Percentiles rank a stretch among this genome's conserved stretches.
These are phyloP conservation scores for Nidularia pulvinata DNA, from an alignment of 768 basidiomycete species.

Conservation along the genomic window DNA sequence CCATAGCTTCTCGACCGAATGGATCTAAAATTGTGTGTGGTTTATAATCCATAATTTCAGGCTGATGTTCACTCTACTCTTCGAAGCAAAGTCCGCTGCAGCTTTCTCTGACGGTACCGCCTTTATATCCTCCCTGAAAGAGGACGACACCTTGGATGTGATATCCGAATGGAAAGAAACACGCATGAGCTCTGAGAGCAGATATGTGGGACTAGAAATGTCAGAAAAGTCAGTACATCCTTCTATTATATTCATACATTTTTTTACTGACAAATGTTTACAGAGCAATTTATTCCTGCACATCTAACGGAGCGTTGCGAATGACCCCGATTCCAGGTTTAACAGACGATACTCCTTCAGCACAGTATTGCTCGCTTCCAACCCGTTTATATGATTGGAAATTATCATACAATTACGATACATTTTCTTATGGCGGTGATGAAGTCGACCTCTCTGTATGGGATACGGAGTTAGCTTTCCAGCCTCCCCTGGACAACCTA, in stretches of 20 bases:
- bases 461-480: slow-evolving; percentile 64
- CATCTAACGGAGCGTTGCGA: slow-evolving; percentile 74
- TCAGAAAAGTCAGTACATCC: slow-evolving; percentile 42
- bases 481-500: slow-evolving; percentile 15
- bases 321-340: slow-evolving; percentile 31
- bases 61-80: slow-evolving; percentile 15
- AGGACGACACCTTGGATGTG: slow-evolving; percentile 36
- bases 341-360: slow-evolving; percentile 11
- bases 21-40: slow-evolving; percentile 37
- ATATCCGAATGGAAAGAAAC: slow-evolving; percentile 64
- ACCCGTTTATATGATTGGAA: slow-evolving; percentile 71
- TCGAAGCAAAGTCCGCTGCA: slow-evolving; percentile 59
- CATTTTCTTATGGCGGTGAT: slow-evolving; percentile 83
- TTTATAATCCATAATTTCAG: background rate
- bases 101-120: slow-evolving; percentile 62
- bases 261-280: background rate
- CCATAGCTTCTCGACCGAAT: slow-evolving; percentile 17
- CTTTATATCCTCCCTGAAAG: slow-evolving; percentile 38
- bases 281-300: slow-evolving; percentile 67
- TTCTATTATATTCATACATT: background rate
- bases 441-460: slow-evolving; percentile 87
- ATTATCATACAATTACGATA: slow-evolving; percentile 45
- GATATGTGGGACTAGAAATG: slow-evolving; percentile 62
- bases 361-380: slow-evolving; percentile 49
- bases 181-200: slow-evolving; percentile 47